phyloP scores from a whole-genome alignment of 2,329 filamentous ascomycete genomes.

The Microsporum canis region DNA sequence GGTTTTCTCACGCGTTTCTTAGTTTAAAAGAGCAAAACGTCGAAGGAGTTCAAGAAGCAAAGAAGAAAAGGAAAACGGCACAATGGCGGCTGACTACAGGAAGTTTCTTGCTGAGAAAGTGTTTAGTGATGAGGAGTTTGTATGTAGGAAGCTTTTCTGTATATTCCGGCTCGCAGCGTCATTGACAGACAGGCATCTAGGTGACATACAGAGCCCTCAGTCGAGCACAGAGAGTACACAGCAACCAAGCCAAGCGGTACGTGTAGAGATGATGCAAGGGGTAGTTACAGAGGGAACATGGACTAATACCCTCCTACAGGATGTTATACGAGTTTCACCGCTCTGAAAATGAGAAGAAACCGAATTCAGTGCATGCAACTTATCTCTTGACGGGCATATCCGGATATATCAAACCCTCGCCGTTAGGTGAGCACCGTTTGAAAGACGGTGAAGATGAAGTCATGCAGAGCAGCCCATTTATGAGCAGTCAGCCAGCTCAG shows the following conservation, averaged over 20 bases:
- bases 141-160: constrained; percentile 32
- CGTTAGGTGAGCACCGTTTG: constrained; percentile 30
- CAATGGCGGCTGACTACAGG: constrained; percentile 46
- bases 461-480: constrained; percentile 55
- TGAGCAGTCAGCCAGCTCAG: constrained; percentile 52
- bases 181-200: constrained; percentile 35
- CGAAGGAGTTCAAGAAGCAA: neutral
- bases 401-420: constrained; percentile 26
- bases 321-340: constrained; percentile 81
- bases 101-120: constrained; percentile 65
- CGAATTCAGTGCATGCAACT: constrained; percentile 74
- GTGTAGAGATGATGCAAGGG: constrained; percentile 19
- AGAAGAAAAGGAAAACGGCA: constrained; percentile 2
- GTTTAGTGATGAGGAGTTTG: constrained; percentile 61
- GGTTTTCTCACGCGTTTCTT: constrained; percentile 23
- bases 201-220: constrained; percentile 80
- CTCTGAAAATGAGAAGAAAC: constrained; percentile 62
- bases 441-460: constrained; percentile 54
- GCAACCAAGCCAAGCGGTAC: constrained; percentile 81
- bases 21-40: neutral
- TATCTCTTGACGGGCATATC: constrained; percentile 71
- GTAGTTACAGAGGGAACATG: neutral
- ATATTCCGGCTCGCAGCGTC: constrained; percentile 8
- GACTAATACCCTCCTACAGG: constrained; percentile 33
- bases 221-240: constrained; percentile 69